Evolutionary conservation across 768 basidiomycete species (phyloP).

Genomic region (Exidia glandulosa): DNA sequence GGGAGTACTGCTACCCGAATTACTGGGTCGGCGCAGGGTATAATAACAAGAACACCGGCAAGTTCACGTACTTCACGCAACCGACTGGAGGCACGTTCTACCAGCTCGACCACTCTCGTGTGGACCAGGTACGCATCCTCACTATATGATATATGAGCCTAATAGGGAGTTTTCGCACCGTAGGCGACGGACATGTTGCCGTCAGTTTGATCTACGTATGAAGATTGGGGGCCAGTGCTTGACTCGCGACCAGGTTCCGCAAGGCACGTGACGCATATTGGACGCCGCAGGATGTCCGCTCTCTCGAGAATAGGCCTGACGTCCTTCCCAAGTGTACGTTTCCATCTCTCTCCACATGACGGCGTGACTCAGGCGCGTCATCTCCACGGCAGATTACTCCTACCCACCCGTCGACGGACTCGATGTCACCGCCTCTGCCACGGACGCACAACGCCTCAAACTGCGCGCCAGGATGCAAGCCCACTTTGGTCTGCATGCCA

Average conservation of each 20-base stretch:
- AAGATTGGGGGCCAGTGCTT: neutral
- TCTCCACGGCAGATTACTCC: slow-evolving; percentile 14
- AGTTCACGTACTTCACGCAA: neutral
- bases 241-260: neutral
- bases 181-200: neutral
- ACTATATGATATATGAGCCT: too few species aligned
- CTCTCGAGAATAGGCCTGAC: neutral
- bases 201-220: neutral
- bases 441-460: slow-evolving; percentile 9
- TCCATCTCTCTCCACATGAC: neutral
- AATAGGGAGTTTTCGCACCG: too few species aligned
- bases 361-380: slow-evolving; percentile 4
- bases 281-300: neutral
- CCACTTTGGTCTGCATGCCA: slow-evolving; percentile 10
- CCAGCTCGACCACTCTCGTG: neutral
- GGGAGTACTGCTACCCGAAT: slow-evolving; percentile 19
- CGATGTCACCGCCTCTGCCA: slow-evolving; percentile 14
- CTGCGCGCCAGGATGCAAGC: slow-evolving; percentile 14
- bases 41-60: neutral
- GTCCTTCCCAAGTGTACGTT: neutral
- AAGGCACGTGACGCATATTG: neutral
- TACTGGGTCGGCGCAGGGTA: slow-evolving; percentile 20
- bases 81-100: neutral
- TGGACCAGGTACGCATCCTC: neutral
- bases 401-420: slow-evolving; percentile 16